Conservation (phyloP, 352 stramenopile genomes). For the Phytophthora vignae region DNA sequence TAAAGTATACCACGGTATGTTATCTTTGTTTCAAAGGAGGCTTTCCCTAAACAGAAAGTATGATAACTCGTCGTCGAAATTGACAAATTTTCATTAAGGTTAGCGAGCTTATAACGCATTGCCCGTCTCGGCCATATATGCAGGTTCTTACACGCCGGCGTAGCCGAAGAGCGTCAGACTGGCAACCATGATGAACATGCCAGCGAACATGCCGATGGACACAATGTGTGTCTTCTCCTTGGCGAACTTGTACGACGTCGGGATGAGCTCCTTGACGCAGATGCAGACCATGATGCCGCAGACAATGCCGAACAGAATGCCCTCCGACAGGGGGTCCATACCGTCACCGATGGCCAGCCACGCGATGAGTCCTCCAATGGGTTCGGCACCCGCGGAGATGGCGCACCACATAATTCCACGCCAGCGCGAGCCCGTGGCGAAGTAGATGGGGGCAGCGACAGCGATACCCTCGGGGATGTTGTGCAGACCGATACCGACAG, state of each 20-base stretch:
- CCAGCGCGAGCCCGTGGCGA: conserved; percentile 92
- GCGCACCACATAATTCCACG: conserved; percentile 94
- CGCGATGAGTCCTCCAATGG: conserved; percentile 87
- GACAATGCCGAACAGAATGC: conserved; percentile 91
- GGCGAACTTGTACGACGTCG: conserved; percentile 91
- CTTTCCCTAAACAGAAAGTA: too few species aligned
- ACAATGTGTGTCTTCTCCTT: conserved; percentile 77
- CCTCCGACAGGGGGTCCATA: conserved; percentile 73
- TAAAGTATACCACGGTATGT: too few species aligned
- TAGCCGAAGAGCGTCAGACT: conserved; percentile 89
- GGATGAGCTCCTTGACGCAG: conserved; percentile 90
- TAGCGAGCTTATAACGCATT: too few species aligned
- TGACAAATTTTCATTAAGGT: too few species aligned
- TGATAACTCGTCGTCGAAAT: too few species aligned
- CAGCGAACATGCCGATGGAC: conserved; percentile 73
- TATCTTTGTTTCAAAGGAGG: too few species aligned
- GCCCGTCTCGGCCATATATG: too few species aligned
- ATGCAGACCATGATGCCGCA: conserved; percentile 95
- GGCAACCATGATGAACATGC: conserved; percentile 89
- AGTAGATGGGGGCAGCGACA: conserved; percentile 96
- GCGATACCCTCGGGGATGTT: conserved; percentile 93
- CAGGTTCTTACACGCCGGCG: conserved; percentile 44
- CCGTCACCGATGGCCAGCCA: conserved; percentile 83
- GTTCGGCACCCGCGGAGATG: conserved; percentile 89
- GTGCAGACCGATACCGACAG: conserved; percentile 13